Percentiles rank a stretch among this genome's conserved stretches.
Conservation (phyloP, 139 green algal species). For the Coccomyxa sp. region DNA sequence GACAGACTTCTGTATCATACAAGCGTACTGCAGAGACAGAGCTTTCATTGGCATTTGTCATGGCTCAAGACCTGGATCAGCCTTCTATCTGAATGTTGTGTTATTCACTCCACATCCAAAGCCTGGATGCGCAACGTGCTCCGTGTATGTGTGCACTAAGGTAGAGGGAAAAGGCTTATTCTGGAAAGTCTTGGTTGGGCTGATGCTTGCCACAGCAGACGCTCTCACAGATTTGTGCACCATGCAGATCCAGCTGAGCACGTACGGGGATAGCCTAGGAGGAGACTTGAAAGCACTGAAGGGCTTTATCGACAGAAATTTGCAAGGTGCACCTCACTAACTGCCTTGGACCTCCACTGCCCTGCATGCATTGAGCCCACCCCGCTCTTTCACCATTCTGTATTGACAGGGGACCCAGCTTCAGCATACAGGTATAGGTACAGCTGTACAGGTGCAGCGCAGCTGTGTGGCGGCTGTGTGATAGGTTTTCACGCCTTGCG, state of each 20-base stretch:
- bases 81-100: too few species aligned
- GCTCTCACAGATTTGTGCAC: too few species aligned
- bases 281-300: constrained; percentile 22
- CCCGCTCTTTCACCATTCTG: neutral
- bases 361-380: neutral
- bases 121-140: too few species aligned
- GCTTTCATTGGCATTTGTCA: too few species aligned
- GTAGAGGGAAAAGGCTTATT: too few species aligned
- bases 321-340: constrained; percentile 9
- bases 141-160: too few species aligned
- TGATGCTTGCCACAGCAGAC: too few species aligned
- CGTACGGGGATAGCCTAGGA: constrained; percentile 30
- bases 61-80: too few species aligned
- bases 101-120: too few species aligned
- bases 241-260: constrained; percentile 30
- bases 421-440: neutral
- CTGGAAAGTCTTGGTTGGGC: too few species aligned
- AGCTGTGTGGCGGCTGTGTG: too few species aligned
- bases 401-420: neutral
- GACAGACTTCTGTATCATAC: neutral
- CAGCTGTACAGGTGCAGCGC: too few species aligned
- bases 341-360: neutral
- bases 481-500: neutral
- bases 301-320: constrained; percentile 24
- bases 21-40: neutral